Base-by-base conservation (phyloP, 2,329 filamentous ascomycete genomes). In the Thielaviopsis ethacetica region DNA sequence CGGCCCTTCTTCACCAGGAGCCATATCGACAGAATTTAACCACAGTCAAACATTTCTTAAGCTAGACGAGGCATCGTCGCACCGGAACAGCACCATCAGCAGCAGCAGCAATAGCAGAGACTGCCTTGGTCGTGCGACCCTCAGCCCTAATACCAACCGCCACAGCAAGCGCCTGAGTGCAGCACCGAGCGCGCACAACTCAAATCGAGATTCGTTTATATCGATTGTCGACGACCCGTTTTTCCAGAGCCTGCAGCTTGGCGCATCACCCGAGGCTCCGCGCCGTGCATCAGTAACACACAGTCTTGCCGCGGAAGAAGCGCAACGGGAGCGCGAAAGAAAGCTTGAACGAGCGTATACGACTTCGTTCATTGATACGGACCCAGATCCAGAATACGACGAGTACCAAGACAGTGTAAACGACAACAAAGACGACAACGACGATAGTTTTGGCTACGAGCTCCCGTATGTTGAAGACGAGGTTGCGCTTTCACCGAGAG, bases 151-250 rank as follows among this genome's bases (percentile, higher is more conserved):
- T 44, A 15, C 7, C 38, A 44, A 44, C 17, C 38, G 17, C 38
- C 38, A 44, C n/a, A 44, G 38, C 38, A 44, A 44, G 19, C 34
- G 12, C 10, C 41, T 56, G 41, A 56, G 17, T 30, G 41, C 12
- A 49, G 13, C 44, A 13, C 17, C 38, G 5, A 44, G 38, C 38
- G 15, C 27, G 9, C 34, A 53, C 12, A 38, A 24, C n/a, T 30
- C 49, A 19, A 60, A 58, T 64, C 72, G 76, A 62, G 74, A 76
- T 64, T 81, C 77, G 19, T 69, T 79, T 63, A 67, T 72, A 56
- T 79, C 76, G 61, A 76, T 80, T 62, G 69, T 77, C 65, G 75
- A 81, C 72, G 77, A 80, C 63, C 76, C 76, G 30, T 79, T 80
- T 67, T 77, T 78, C 68, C 72, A 74, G 64, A 73, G 71, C 19